These are phyloP conservation scores for Botryotinia narcissicola DNA, from an alignment of 2,329 filamentous ascomycete genomes.

Conservation along the genomic window DNA sequence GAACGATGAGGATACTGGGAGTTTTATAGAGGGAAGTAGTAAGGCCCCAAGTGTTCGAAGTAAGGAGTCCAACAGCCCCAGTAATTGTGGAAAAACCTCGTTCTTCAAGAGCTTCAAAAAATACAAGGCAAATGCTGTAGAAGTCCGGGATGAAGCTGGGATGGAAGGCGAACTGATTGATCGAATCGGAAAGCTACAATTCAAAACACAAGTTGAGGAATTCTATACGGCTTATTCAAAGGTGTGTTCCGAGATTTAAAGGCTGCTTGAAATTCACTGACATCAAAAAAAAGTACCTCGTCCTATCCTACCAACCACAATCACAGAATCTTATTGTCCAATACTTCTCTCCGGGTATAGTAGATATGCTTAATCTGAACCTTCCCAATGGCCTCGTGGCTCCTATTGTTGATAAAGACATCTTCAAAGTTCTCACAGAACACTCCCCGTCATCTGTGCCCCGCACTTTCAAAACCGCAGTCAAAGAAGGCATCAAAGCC, in stretches of 20 bases:
- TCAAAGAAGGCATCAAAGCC: constrained; percentile 40
- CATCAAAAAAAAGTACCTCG: constrained; percentile 39
- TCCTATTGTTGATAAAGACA: constrained; percentile 47
- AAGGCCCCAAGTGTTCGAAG: constrained; percentile 24
- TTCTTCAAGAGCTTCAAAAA: constrained; percentile 36
- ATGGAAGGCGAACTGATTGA: constrained; percentile 44
- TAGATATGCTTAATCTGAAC: constrained; percentile 48
- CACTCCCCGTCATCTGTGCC: constrained; percentile 42
- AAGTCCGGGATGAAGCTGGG: constrained; percentile 37
- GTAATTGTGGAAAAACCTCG: constrained; percentile 22
- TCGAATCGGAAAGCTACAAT: constrained; percentile 39
- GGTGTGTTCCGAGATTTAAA: constrained; percentile 22
- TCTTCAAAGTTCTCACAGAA: constrained; percentile 55
- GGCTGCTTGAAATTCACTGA: constrained; percentile 6
- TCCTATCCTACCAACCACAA: constrained; percentile 39
- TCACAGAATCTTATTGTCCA: constrained; percentile 42
- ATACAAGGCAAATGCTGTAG: constrained; percentile 23
- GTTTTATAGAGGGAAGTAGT: constrained; percentile 26
- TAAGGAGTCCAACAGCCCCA: constrained; percentile 10
- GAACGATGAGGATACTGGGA: constrained; percentile 38
- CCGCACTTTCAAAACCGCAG: constrained; percentile 45
- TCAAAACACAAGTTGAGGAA: constrained; percentile 42
- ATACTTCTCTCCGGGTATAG: constrained; percentile 48
- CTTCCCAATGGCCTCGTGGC: constrained; percentile 38
- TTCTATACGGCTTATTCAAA: constrained; percentile 48